A percentile compares a stretch with the other conserved stretches of the same genome.
Evolutionary conservation across 1,139 yeast species (phyloP).

Genomic region (Wickerhamomyces sp.): DNA sequence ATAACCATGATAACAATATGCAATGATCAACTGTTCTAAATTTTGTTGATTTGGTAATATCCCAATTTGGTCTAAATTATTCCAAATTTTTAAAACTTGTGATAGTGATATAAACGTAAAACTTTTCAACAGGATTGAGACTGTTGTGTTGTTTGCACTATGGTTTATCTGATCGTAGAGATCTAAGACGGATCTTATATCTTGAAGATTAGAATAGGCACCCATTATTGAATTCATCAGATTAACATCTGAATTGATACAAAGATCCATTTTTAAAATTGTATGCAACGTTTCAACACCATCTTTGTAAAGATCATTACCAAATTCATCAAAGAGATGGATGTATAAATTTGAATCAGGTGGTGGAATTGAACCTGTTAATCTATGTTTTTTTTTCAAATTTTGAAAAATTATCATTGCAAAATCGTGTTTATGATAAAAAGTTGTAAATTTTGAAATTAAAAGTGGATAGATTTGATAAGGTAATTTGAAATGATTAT

Average conservation of each 20-base stretch:
- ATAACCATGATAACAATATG: conserved; percentile 73
- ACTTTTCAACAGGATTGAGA: conserved; percentile 68
- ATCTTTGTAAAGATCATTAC: conserved; percentile 52
- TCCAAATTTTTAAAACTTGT: conserved; percentile 63
- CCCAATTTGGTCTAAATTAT: conserved; percentile 43
- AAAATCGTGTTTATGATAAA: conserved; percentile 57
- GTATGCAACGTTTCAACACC: conserved; percentile 68
- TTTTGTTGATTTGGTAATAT: conserved; percentile 52
- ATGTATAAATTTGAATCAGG: conserved; percentile 61
- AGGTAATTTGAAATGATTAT: conserved; percentile 56
- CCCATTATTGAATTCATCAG: conserved; percentile 60
- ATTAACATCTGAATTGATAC: conserved; percentile 51
- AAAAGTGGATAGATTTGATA: conserved; percentile 56
- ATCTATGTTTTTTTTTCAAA: conserved; percentile 51
- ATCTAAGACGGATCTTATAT: conserved; percentile 54
- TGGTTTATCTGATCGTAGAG: conserved; percentile 52
- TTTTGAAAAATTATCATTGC: conserved; percentile 62
- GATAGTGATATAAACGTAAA: conserved; percentile 54
- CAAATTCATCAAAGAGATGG: conserved; percentile 58
- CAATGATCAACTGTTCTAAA: conserved; percentile 60
- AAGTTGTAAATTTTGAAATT: conserved; percentile 46
- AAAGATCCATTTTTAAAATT: conserved; percentile 59
- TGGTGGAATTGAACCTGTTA: conserved; percentile 53
- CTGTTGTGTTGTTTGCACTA: conserved; percentile 62
- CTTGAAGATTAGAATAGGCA: conserved; percentile 62